A percentile compares a stretch with the other conserved stretches of the same genome.
phyloP scores from a whole-genome alignment of 225 moss, liverwort and hornwort species.

The Anthoceros angustus region DNA sequence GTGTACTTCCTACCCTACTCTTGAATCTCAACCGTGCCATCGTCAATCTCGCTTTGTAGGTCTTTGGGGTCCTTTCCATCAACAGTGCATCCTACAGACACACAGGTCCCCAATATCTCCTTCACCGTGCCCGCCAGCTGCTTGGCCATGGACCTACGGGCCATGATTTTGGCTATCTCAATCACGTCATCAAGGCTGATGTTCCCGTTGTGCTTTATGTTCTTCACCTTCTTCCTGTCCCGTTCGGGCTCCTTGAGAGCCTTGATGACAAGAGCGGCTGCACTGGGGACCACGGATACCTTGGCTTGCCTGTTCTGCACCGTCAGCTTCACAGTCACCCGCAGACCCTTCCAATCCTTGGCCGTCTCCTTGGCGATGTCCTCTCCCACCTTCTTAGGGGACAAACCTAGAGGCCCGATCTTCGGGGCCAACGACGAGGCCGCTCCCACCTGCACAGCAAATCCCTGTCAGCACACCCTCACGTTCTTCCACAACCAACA shows the following conservation, averaged over 20 bases:
- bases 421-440: constrained; percentile 72
- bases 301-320: constrained; percentile 74
- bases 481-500: neutral
- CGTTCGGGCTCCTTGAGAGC: constrained; percentile 61
- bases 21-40: constrained; percentile 55
- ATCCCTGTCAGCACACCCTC: neutral
- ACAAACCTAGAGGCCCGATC: constrained; percentile 69
- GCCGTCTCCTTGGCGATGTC: constrained; percentile 85
- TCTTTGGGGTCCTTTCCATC: constrained; percentile 63
- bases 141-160: constrained; percentile 62
- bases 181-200: constrained; percentile 54
- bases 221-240: constrained; percentile 71
- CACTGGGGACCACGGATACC: constrained; percentile 64
- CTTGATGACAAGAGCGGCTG: constrained; percentile 65
- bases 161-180: constrained; percentile 63
- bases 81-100: constrained; percentile 60
- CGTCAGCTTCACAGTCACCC: constrained; percentile 73
- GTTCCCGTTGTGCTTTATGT: constrained; percentile 64
- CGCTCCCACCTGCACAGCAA: constrained; percentile 34
- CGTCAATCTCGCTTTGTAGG: constrained; percentile 53
- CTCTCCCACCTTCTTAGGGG: constrained; percentile 71
- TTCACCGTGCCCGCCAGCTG: constrained; percentile 45
- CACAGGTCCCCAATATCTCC: constrained; percentile 71
- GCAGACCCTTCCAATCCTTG: constrained; percentile 72
- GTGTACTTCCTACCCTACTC: constrained; percentile 15